phyloP scores from a whole-genome alignment of 1,284 basidiomycete genomes.

The Fomitopsis schrenkii region DNA sequence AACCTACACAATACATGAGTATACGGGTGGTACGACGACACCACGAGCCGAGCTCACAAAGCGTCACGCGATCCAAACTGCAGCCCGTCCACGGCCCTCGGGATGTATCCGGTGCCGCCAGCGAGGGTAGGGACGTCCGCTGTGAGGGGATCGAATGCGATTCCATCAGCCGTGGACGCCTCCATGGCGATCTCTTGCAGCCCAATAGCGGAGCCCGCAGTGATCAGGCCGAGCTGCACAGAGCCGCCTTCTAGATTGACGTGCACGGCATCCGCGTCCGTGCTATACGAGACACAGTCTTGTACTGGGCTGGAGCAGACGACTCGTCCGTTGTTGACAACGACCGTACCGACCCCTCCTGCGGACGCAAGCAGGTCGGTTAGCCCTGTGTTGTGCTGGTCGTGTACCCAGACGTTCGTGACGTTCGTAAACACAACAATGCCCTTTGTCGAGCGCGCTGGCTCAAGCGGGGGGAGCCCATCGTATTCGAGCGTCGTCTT shows the following conservation, averaged over 20 bases:
- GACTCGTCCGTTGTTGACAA: slow-evolving; percentile 31
- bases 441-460: slow-evolving; percentile 31
- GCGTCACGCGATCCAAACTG: slow-evolving; percentile 47
- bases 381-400: slow-evolving; percentile 12
- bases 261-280: slow-evolving; percentile 28
- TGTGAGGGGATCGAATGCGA: slow-evolving; percentile 29
- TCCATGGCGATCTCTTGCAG: slow-evolving; percentile 61
- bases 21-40: background rate
- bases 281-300: slow-evolving; percentile 16
- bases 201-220: slow-evolving; percentile 56
- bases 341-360: slow-evolving; percentile 11
- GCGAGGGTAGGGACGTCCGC: slow-evolving; percentile 27
- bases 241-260: slow-evolving; percentile 39
- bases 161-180: slow-evolving; percentile 63
- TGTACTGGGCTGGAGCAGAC: slow-evolving; percentile 11
- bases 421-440: slow-evolving; percentile 60
- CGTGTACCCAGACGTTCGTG: slow-evolving; percentile 36
- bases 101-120: slow-evolving; percentile 31
- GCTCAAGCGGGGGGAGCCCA: slow-evolving; percentile 59
- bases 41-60: slow-evolving; percentile 29
- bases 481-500: slow-evolving; percentile 53
- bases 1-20: slow-evolving; percentile 32
- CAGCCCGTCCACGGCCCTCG: slow-evolving; percentile 48
- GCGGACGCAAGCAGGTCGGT: background rate
- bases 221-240: slow-evolving; percentile 51